phyloP scores from a whole-genome alignment of 176 grass and related monocot genomes.

The Ampelocalamus luodianensis region DNA sequence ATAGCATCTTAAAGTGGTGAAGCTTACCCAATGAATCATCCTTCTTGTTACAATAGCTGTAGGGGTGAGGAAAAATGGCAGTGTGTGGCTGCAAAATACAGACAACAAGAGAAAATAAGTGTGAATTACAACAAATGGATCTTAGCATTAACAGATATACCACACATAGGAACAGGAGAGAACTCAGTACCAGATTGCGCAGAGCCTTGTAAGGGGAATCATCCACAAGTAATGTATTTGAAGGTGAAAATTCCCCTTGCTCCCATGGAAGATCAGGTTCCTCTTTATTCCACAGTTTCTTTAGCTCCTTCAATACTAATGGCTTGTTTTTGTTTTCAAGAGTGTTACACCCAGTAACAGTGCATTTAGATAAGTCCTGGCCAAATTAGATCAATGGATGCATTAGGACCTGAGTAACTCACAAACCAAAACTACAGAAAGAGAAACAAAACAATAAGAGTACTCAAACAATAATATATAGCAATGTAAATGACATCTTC shows the following conservation, averaged over 20 bases:
- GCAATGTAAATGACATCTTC: conserved; percentile 11
- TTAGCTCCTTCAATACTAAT: conserved; percentile 84
- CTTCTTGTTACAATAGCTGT: conserved; percentile 51
- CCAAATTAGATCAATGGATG: conserved; percentile 31
- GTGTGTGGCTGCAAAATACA: conserved; percentile 70
- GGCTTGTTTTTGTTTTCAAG: conserved; percentile 72
- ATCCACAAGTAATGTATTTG: conserved; percentile 94
- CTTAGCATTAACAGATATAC: conserved; percentile 33
- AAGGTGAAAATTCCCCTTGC: conserved; percentile 73
- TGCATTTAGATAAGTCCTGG: conserved; percentile 83
- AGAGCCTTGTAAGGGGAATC: conserved; percentile 97
- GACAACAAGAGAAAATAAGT: conserved; percentile 41
- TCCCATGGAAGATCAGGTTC: conserved; percentile 76
- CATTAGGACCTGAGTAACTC: conserved; percentile 19
- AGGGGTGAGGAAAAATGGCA: conserved; percentile 81
- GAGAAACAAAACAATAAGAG: background rate
- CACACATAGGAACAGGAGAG: background rate
- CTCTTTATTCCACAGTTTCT: conserved; percentile 88
- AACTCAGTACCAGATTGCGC: conserved; percentile 78
- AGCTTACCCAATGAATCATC: conserved; percentile 81
- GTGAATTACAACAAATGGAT: conserved; percentile 34
- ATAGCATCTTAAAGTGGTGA: conserved; percentile 28
- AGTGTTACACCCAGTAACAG: conserved; percentile 61
- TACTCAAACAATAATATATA: conserved; percentile 1
- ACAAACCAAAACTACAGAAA: conserved; percentile 20